Conservation (phyloP, 164 flowering plant genomes). For the Buxus sempervirens region DNA sequence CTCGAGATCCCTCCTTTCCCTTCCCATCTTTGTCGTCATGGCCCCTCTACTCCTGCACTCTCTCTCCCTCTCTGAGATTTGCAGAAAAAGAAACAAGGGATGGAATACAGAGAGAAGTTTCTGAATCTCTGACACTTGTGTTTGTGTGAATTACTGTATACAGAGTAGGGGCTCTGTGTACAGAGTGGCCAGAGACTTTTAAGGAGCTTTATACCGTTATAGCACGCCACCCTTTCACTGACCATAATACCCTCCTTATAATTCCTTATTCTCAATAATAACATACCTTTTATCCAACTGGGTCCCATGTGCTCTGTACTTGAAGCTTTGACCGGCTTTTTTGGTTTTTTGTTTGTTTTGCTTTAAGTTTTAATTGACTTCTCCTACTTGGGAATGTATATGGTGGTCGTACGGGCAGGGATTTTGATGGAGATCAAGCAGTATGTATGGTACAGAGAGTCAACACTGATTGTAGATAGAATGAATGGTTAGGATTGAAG, state of each 20-base stretch:
- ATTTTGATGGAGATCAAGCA: too few relatives aligned
- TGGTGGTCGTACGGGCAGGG: too few relatives aligned
- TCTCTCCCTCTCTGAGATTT: slow-evolving; percentile 17
- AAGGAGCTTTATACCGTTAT: slow-evolving; percentile 35
- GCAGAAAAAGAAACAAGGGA: slow-evolving; percentile 7
- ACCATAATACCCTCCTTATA: slow-evolving; percentile 15
- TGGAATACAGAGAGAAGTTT: not conserved
- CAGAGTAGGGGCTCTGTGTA: slow-evolving; percentile 19
- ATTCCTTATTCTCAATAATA: not conserved
- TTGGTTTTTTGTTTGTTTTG: too few relatives aligned
- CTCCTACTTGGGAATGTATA: too few relatives aligned
- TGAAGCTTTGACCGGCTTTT: too few relatives aligned
- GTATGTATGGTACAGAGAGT: too few relatives aligned
- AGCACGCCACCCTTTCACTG: slow-evolving; percentile 33
- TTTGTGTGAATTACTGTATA: slow-evolving; percentile 9
- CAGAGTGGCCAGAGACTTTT: slow-evolving; percentile 11
- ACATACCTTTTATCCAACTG: not conserved
- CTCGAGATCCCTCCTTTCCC: slow-evolving; percentile 21
- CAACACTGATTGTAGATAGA: too few relatives aligned
- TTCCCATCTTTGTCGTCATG: too few relatives aligned
- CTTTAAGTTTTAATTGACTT: too few relatives aligned
- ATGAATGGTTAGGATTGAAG: too few relatives aligned
- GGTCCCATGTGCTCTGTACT: not conserved
- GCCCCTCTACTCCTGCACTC: not conserved
- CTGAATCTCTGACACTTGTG: too few relatives aligned